Base-by-base conservation (phyloP, 192 early-diverging fungal genomes). In the Cetraspora pellucida region DNA sequence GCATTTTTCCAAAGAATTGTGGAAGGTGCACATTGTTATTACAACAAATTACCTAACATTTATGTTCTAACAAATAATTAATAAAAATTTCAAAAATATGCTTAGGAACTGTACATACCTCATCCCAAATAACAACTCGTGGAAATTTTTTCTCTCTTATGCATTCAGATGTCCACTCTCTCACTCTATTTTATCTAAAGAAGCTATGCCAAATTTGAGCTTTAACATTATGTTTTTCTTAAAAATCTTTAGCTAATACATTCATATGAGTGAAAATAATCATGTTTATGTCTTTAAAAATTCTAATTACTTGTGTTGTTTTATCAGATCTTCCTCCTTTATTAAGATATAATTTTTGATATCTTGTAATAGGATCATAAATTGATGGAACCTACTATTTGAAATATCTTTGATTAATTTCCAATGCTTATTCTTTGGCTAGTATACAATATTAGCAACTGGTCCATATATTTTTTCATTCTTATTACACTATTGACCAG, bases 11-110 rank as follows among this genome's bases (percentile, higher is more conserved):
- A 66, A 66, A 28, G 70, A 66, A 66, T 66, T 6, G 37, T 27
- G 46, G 67, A 69, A 31, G 23, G 3, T 69, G 23, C 10, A n/a
- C 45, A 49, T 69, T 45, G 25, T 69, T n/a, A 9, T 21, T 45
- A 50, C 67, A 69, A 49, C 67, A 69, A 47, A 69, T 69, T 69
- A 69, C 67, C 45, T 69, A 45, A 14, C 45, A n/a, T n/a, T n/a
- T n/a, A n/a, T n/a, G n/a, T n/a, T n/a, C n/a, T n/a, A n/a, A n/a
- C n/a, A n/a, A n/a, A n/a, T n/a, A n/a, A n/a, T n/a, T n/a, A n/a
- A n/a, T n/a, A n/a, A n/a, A n/a, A n/a, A n/a, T n/a, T n/a, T n/a
- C n/a, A n/a, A n/a, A n/a, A n/a, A n/a, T n/a, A n/a, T n/a, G n/a
- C n/a, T n/a, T n/a, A n/a, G n/a, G n/a, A n/a, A n/a, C n/a, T n/a